Conservation (phyloP, 345 rosid genomes). For the Lumnitzera littorea region DNA sequence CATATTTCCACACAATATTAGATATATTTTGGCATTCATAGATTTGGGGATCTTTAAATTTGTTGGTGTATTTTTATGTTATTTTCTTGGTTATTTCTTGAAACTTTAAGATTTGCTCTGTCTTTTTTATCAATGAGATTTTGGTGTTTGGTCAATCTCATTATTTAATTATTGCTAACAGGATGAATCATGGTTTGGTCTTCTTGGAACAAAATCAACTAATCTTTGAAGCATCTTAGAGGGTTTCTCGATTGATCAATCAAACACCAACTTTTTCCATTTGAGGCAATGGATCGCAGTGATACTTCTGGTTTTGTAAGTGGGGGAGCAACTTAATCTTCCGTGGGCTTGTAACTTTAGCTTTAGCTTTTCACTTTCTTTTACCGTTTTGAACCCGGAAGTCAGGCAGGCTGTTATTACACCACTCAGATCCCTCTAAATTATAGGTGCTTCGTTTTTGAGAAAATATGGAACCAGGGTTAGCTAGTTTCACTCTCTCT, state of each 20-base stretch:
- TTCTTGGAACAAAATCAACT: not conserved
- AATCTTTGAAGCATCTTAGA: slow-evolving; percentile 6
- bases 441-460: slow-evolving; percentile 16
- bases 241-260: slow-evolving; percentile 1
- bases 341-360: slow-evolving; percentile 32
- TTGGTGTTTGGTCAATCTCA: not conserved
- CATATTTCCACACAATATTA: too few species aligned
- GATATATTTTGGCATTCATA: too few species aligned
- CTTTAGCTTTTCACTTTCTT: slow-evolving; percentile 47
- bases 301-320: slow-evolving; percentile 98
- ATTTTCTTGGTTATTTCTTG: too few species aligned
- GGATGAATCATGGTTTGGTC: not conserved
- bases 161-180: slow-evolving; percentile 1
- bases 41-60: too few species aligned
- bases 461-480: slow-evolving; percentile 53
- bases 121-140: not conserved
- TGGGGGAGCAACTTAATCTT: slow-evolving; percentile 58
- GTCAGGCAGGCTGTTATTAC: slow-evolving; percentile 39
- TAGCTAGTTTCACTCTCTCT: slow-evolving; percentile 37
- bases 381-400: slow-evolving; percentile 42
- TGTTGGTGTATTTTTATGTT: too few species aligned
- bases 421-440: slow-evolving; percentile 31
- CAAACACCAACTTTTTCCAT: not conserved
- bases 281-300: slow-evolving; percentile 39
- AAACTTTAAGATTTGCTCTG: too few species aligned